Base-by-base conservation (phyloP, 495 filamentous ascomycete genomes). In the Penicillium daleae region DNA sequence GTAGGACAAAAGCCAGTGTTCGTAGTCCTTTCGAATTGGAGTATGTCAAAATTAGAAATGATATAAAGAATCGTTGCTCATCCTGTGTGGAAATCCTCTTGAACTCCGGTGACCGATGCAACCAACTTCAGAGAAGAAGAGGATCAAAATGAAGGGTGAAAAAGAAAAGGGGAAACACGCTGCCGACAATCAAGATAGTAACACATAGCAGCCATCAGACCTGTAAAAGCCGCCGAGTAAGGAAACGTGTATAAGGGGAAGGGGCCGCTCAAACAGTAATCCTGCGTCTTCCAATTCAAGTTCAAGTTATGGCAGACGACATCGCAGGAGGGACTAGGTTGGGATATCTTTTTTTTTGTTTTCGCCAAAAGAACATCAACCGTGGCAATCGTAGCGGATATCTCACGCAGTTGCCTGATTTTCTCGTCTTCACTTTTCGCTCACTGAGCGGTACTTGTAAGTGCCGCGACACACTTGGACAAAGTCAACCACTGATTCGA, bases 51-150 rank as follows among this genome's bases (percentile, higher is more conserved):
- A 35, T 26, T 54, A 44, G 17, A 37, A 46, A 59, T 2, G 48
- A 31, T 51, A 64, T 64, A 52, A 42, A 33, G 59, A 54, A 61
- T 35, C 51, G 52, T 48, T 62, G 56, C 55, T 60, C 62, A 53
- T 62, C 55, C 52, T 50, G n/a, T 35, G 44, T 35, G 44, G 37
- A 48, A 58, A 60, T 62, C 42, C 57, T 52, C 54, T 60, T 63
- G 53, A 67, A 67, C 66, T 71, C 69, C 66, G 39, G 24, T 61
- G 55, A 60, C 49, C 54, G 55, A 72, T 72, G 69, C 67, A 69
- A 67, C 33, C 37, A 64, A 62, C 10, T 26, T 50, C 49, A 27
- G 6, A 50, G 19, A 12, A 21, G 56, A 70, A 64, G 26, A 69
- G 33, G 51, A 46, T 31, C 24, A 50, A 50, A 27, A 50, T 6